Base-by-base conservation (phyloP, 1,139 yeast species). In the Candida mesenterica region DNA sequence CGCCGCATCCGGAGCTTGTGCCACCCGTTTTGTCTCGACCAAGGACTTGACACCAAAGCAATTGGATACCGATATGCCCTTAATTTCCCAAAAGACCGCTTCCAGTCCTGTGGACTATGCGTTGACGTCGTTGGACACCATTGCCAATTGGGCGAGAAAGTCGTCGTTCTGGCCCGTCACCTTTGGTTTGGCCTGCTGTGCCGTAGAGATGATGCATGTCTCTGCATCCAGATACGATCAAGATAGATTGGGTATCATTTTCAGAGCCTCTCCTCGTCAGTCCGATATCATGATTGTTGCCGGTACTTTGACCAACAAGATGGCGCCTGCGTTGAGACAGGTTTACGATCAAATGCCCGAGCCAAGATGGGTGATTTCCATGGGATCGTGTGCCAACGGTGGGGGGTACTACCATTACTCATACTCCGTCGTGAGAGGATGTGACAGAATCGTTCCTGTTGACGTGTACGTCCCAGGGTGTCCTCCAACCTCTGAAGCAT, bases 341-440 rank as follows among this genome's bases (percentile, higher is more conserved):
- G 95, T 87, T 30, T 87, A 87, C 62, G 96, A 87, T 63, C 95
- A 87, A 65, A 87, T 87, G 95, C 89, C 95, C 27, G 95, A 85
- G 49, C 96, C 96, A 35, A 79, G 90, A 65, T 77, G 79, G 83
- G 95, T 87, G 39, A 86, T 87, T 53, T 84, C 95, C 42, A 87
- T 87, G 96, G 96, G 96, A 30, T 83, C 94, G 7, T 87, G 96
- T 67, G 96, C 96, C 45, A 87, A 87, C 59, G 96, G 96, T 43
- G 96, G 96, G 44, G 96, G 96, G 26, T 87, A 87, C 66, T 87
- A 87, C 66, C 95, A 87, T 63, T 87, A 87, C 62, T 83, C 94
- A 13, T 87, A 87, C 65, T 78, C 90, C 23, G 95, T 87, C 22
- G 94, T 87, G 19, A 75, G 96, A 59, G 96, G 96, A 31, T 88